Evolutionary conservation across 495 filamentous ascomycete genomes (phyloP), one percentile per base, ranked within the genome.

Genomic region (Neurospora sp.): DNA sequence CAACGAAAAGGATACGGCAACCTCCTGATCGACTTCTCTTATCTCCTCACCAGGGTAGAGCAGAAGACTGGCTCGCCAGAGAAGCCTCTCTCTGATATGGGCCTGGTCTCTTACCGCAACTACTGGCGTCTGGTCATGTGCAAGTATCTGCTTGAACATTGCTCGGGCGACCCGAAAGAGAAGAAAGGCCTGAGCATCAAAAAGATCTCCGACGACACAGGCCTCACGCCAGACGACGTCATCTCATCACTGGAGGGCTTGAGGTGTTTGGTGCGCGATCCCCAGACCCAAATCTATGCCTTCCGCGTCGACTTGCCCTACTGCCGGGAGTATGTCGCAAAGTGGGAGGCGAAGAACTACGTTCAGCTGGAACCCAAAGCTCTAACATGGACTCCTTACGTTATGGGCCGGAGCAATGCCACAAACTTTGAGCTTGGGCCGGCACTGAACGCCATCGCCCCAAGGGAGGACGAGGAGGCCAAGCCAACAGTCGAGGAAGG

Each of bases 41-140:
- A 99, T 76, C 92, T 98, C 6, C 87, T 99, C 40, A 98, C 96
- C 0, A 89, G 93, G 70, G 92, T 94, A 3, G 96, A 99, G 82
- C 89, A 92, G 77, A 97, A 97, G 79, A 97, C 93, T 4, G 96
- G 96, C 8, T 98, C 96, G 0, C 96, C 96, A 3, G 96, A 99
- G 80, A 99, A 99, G 81, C 96, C 96, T 0, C 89, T 99, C 6
- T 98, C 96, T 0, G 96, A 99, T 81, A 96, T 99, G 93, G 96
- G 96, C 2, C 83, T 99, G 42, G 94, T 98, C 2, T 97, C 94
- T 2, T 99, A 99, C 78, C 90, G 96, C 20, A 97, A 96, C 75
- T 99, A 99, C 79, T 99, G 96, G 96, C 89, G 95, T 46, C 84
- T 97, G 18, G 85, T 96, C 12, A 84, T 98, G 42, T 97, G 94